phyloP scores from a whole-genome alignment of 805 yeast genomes.

The Candida vartiovaarae region DNA sequence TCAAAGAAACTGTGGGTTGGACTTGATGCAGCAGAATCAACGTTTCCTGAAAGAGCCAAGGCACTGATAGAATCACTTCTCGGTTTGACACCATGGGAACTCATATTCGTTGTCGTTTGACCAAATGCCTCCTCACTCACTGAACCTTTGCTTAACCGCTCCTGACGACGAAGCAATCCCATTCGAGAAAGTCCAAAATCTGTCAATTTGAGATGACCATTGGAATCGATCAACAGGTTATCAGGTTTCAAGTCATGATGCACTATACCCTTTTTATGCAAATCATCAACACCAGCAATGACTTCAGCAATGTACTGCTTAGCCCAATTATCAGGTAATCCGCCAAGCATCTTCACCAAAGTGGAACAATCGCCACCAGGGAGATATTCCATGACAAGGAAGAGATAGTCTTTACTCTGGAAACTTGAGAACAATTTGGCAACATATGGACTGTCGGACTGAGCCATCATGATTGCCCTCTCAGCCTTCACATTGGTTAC shows the following conservation, averaged over 20 bases:
- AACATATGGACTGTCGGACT: constrained; percentile 86
- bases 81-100: constrained; percentile 4
- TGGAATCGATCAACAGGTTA: constrained; percentile 74
- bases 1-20: constrained; percentile 26
- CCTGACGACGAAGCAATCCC: constrained; percentile 82
- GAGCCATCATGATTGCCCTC: constrained; percentile 97
- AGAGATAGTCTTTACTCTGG: constrained; percentile 80
- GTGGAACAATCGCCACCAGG: constrained; percentile 96
- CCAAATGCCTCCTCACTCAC: constrained; percentile 20
- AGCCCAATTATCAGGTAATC: constrained; percentile 82
- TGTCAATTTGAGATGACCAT: constrained; percentile 87
- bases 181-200: constrained; percentile 92
- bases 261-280: constrained; percentile 82
- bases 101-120: constrained; percentile 10
- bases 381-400: constrained; percentile 91
- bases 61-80: constrained; percentile 20
- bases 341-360: constrained; percentile 72
- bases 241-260: constrained; percentile 97
- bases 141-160: constrained; percentile 19
- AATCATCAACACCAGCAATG: constrained; percentile 81
- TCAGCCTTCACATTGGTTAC: constrained; percentile 92
- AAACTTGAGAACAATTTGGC: constrained; percentile 84
- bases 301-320: constrained; percentile 83
- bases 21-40: constrained; percentile 19
- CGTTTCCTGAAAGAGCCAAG: constrained; percentile 13